Evolutionary conservation across 306 rosid species (phyloP), one percentile per base, ranked within the genome.

Genomic region (Pterocarpus macrocarpus): DNA sequence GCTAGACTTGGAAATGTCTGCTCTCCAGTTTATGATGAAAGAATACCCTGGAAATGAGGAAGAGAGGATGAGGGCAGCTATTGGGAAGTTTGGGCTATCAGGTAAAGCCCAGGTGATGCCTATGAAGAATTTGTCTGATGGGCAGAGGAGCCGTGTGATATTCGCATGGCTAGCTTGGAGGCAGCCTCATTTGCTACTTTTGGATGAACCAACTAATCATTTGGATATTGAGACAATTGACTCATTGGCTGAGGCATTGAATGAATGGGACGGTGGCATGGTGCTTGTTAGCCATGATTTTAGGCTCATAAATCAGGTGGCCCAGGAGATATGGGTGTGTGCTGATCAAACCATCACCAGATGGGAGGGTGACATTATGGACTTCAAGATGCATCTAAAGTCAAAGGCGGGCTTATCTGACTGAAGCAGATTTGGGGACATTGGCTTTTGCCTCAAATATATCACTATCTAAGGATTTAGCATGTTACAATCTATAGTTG

Each of bases 61-160:
- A 78, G 97, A 95, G 84, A 95, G 36, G 82, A 95, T 95, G 99
- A 88, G 99, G 81, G 99, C 88, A 2, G 89, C 98, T n/a, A 85
- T 95, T 80, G 99, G 99, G 39, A 95, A 71, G 88, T 95, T 95
- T 82, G 99, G 99, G 7, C 87, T 95, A 39, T 69, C 98, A 0
- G 99, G 99, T 35, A 95, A 95, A 76, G 97, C 99, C n/a, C 99
- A 95, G 86, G 90, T 95, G 72, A 95, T 95, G 99, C 93, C 98
- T 8, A 91, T 95, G 98, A 93, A 94, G 81, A 93, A 93, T 77
- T 78, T 95, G 82, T 95, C 99, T 2, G 99, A 95, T 59, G 99
- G 99, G 84, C 99, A 95, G 81, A 88, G 93, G 90, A 91, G 97
- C 80, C 85, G 98, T 7, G 99, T 95, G 35, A 82, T 93, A 81